Evolutionary conservation across 768 basidiomycete species (phyloP), one percentile per base, ranked within the genome.

Genomic region (Lentinula raphanica): DNA sequence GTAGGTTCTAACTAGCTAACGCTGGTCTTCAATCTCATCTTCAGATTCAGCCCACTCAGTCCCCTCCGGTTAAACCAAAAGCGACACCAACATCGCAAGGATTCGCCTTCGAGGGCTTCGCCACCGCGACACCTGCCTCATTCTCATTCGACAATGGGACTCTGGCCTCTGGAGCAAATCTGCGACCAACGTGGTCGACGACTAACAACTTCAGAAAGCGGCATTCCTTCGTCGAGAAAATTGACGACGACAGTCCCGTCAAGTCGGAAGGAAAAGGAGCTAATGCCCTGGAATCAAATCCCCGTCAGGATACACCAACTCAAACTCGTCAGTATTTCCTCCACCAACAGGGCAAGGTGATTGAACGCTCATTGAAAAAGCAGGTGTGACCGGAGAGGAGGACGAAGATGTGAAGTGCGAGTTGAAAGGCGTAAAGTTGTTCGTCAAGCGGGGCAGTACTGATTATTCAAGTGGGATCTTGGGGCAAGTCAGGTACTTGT

Each of bases 371-470:
- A 53, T 35, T 19, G 19, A 39, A 25, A 12, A 38, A 11, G 23
- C 58, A 81, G 80, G 69, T 64, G 25, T 77, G 32, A 88, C 86
- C 1, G 87, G 87, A 9, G 87, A 89, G 64, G 87, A 89, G 65
- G 76, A 80, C 48, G 87, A 89, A 68, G 72, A 76, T 9, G 74
- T 82, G 8, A 68, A 74, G 60, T 66, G 79, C 48, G 86, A 86
- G 61, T 72, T 86, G 59, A 86, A 82, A 61, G 81, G 83, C 40
- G 79, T 79, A 38, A 86, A 82, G 63, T 73, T 88, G 21, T 87
- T 79, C 62, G 65, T 80, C 40, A 84, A 83, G 61, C 78, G 83
- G 3, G 83, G 83, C 11, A 77, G 77, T 58, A 74, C 71, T 49
- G 76, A 81, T 19, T 88, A 86, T 65, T 76, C 79, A 23, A 79